Evolutionary conservation across 352 stramenopile species (phyloP), one percentile per base, ranked within the genome.

Genomic region (Globisporangium takayamanum): DNA sequence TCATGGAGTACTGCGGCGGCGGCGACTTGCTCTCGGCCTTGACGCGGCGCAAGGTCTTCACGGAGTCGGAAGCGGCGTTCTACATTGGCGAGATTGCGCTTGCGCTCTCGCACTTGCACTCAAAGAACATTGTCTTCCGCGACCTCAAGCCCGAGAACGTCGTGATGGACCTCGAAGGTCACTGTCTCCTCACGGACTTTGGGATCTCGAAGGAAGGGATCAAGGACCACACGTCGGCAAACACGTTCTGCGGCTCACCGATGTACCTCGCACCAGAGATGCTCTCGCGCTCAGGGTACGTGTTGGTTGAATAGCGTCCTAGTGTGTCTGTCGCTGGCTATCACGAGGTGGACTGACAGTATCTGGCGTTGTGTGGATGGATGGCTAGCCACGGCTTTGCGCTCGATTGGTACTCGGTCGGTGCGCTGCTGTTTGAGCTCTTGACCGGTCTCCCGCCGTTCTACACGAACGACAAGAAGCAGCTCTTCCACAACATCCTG

Each of bases 401-500:
- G 10, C 56, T 94, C 57, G 84, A 94, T 71, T 94, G 84, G 84
- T 94, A 92, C 56, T 89, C 78, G 16, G 80, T 94, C 5, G 84
- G 84, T 50, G 82, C 82, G 1, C 62, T 94, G 46, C 62, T 89
- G 18, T 92, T 91, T 61, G 84, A 94, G 68, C 50, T 94, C 46
- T 68, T 94, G 14, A 94, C 84, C n/a, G 81, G 84, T 28, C 69
- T 92, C 6, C 81, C 84, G n/a, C 84, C 84, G 41, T 94, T 91
- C 62, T 94, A 92, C 72, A 91, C 80, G 58, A 92, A 92, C 65
- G 82, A 92, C 66, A 91, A 92, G 73, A 92, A 94, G 60, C 82
- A 92, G 59, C 64, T 94, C n/a, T 94, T 94, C 67, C 84, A 94
- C 76, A 94, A 94, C 69, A 94, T 94, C 62, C 64, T 94, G 2